Evolutionary conservation across 306 rosid species (phyloP).

Genomic region (Casuarina equisetifolia): DNA sequence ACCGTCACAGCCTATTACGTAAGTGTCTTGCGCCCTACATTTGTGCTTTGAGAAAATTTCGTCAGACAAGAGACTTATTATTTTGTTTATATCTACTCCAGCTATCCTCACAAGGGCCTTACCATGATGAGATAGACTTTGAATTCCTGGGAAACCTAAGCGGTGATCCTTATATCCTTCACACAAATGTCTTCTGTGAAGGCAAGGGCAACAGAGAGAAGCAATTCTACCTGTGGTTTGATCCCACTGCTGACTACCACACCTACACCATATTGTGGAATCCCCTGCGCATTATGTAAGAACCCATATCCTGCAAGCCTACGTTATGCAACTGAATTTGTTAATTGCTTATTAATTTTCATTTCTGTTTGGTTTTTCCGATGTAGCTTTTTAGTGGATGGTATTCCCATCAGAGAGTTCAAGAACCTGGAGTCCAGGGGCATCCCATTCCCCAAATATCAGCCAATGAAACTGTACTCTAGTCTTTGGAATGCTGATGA

Average conservation of each 20-base stretch:
- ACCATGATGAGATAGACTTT: conserved; percentile 49
- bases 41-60: no score
- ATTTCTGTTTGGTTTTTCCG: not conserved
- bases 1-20: conserved; percentile 44
- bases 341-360: not conserved
- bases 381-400: conserved; percentile 42
- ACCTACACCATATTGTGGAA: conserved; percentile 44
- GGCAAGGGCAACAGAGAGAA: conserved; percentile 42
- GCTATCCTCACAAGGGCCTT: conserved; percentile 34
- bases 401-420: conserved; percentile 39
- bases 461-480: conserved; percentile 40
- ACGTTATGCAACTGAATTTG: not conserved
- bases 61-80: no score
- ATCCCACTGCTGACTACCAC: conserved; percentile 44
- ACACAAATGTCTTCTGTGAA: conserved; percentile 40
- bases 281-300: conserved; percentile 37
- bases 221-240: conserved; percentile 44
- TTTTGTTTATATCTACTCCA: not conserved
- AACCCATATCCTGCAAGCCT: not conserved
- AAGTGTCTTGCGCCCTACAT: not conserved
- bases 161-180: conserved; percentile 41
- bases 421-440: conserved; percentile 34
- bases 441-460: conserved; percentile 26
- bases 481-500: conserved; percentile 46
- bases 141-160: conserved; percentile 21